phyloP scores from a whole-genome alignment of 2,329 filamentous ascomycete species.

The Pseudogymnoascus sp. region DNA sequence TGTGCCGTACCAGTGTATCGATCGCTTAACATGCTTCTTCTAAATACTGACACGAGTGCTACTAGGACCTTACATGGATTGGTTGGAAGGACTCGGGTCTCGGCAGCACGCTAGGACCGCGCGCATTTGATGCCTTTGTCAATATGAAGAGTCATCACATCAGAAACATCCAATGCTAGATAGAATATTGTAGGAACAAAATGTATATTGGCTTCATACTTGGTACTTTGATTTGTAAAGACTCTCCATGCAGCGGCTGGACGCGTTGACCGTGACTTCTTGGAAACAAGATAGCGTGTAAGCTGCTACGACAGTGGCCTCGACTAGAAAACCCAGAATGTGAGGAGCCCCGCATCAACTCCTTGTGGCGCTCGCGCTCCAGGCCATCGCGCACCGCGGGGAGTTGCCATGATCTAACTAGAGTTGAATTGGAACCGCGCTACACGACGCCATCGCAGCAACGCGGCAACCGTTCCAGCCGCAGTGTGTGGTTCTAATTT shows the following conservation, averaged over 20 bases:
- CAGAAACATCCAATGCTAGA: slow-evolving; percentile 66
- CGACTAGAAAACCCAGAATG: background rate
- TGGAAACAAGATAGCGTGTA: background rate
- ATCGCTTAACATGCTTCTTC: background rate
- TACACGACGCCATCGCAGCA: background rate
- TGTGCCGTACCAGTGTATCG: background rate
- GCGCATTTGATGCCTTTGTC: slow-evolving; percentile 92
- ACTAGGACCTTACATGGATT: slow-evolving; percentile 79
- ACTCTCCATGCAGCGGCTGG: background rate
- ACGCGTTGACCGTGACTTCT: background rate
- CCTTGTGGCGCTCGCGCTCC: background rate
- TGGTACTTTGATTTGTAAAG: background rate
- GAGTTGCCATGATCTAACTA: background rate
- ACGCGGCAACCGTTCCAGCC: background rate
- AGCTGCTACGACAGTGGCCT: background rate
- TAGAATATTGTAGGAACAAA: background rate
- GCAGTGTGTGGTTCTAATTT: background rate
- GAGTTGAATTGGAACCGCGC: background rate
- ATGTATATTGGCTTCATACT: background rate
- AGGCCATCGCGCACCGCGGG: background rate
- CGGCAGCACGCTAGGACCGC: slow-evolving; percentile 80
- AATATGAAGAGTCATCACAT: slow-evolving; percentile 95
- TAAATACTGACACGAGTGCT: background rate
- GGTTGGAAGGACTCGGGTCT: slow-evolving; percentile 97
- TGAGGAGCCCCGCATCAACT: background rate